A percentile compares a stretch with the other conserved stretches of the same genome.
Evolutionary conservation across 2,329 filamentous ascomycete genomes (phyloP).

Genomic region (Fusarium abutilonis): DNA sequence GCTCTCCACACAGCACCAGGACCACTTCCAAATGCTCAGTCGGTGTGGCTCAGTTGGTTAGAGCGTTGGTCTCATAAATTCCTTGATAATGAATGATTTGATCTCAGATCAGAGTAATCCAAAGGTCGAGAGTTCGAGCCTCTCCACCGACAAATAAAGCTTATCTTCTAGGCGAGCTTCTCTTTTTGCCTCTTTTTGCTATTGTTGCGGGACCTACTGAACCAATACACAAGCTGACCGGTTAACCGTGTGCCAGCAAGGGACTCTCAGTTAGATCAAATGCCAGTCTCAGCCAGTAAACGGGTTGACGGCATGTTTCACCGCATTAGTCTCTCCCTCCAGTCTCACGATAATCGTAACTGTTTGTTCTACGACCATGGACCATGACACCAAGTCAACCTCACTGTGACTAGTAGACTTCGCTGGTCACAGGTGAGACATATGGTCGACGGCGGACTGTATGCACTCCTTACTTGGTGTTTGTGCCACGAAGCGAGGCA

Average conservation of each 20-base stretch:
- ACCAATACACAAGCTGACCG: background rate
- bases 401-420: slow-evolving; percentile 22
- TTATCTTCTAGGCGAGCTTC: background rate
- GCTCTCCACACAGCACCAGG: slow-evolving; percentile 4
- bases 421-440: slow-evolving; percentile 30
- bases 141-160: slow-evolving; percentile 36
- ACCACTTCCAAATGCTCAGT: slow-evolving; percentile 2
- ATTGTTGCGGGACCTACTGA: background rate
- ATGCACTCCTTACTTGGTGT: slow-evolving; percentile 19
- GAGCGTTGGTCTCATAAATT: slow-evolving; percentile 40
- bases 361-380: slow-evolving; percentile 30
- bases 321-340: slow-evolving; percentile 3
- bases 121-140: slow-evolving; percentile 43
- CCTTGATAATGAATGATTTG: slow-evolving; percentile 17
- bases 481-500: slow-evolving; percentile 23
- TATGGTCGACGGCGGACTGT: slow-evolving; percentile 7
- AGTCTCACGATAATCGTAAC: slow-evolving; percentile 25
- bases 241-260: background rate
- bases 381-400: slow-evolving; percentile 15
- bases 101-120: slow-evolving; percentile 34
- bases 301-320: slow-evolving; percentile 27
- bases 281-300: slow-evolving; percentile 19
- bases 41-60: slow-evolving; percentile 42
- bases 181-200: background rate
- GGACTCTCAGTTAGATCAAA: slow-evolving; percentile 11